Percentiles rank a stretch among this genome's conserved stretches.
phyloP scores from a whole-genome alignment of 2,329 filamentous ascomycete species.

The Fusarium lyarnte region DNA sequence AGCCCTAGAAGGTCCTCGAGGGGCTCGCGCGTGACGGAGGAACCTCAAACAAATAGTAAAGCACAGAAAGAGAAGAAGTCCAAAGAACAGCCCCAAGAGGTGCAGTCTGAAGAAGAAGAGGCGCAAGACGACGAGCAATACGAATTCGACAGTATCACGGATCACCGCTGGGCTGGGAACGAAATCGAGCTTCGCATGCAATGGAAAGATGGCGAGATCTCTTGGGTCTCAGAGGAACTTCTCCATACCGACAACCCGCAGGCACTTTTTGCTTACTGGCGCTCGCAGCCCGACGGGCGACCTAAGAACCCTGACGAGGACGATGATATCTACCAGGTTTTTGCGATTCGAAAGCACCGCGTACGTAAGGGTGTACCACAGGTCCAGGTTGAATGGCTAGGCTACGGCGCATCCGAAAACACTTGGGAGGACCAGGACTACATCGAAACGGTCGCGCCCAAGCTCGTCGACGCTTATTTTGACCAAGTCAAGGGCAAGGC shows the following conservation, averaged over 20 bases:
- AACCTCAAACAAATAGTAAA: not conserved
- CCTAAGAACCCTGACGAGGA: constrained; percentile 44
- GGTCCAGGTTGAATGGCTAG: constrained; percentile 51
- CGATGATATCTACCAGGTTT: constrained; percentile 45
- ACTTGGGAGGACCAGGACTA: constrained; percentile 45
- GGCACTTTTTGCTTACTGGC: constrained; percentile 48
- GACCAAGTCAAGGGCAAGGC: not conserved
- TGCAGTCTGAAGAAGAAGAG: not conserved
- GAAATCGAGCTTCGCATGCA: constrained; percentile 46
- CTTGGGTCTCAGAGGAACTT: constrained; percentile 49
- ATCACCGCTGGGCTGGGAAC: constrained; percentile 45
- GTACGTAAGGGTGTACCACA: constrained; percentile 39
- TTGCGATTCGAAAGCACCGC: constrained; percentile 47
- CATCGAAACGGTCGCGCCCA: constrained; percentile 43
- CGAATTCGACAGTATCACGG: constrained; percentile 31
- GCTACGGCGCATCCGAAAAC: constrained; percentile 43
- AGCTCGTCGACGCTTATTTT: constrained; percentile 44
- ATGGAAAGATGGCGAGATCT: constrained; percentile 45
- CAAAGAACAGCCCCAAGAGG: not conserved
- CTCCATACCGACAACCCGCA: constrained; percentile 48
- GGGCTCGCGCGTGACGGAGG: not conserved
- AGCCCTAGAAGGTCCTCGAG: not conserved
- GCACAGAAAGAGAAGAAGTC: not conserved
- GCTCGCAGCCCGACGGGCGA: constrained; percentile 40
- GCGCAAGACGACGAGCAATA: not conserved